phyloP scores from a whole-genome alignment of 352 stramenopile species.

The Pythium phragmitis region DNA sequence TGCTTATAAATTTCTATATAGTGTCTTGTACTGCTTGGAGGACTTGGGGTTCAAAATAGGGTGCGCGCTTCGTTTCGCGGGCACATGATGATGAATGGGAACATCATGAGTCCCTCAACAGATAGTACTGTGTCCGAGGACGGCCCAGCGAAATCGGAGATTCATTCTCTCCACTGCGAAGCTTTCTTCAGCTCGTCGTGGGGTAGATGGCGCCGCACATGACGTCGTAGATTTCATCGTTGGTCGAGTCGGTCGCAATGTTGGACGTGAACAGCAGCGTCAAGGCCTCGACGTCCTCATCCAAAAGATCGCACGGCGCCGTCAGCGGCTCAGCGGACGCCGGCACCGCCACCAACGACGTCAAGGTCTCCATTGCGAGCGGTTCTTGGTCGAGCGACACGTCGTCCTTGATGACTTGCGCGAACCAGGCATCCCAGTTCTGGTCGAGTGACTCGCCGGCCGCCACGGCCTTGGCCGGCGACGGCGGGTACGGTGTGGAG shows the following conservation, averaged over 20 bases:
- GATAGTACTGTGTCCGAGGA: not conserved
- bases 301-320: conserved; percentile 7
- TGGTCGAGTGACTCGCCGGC: conserved; percentile 4
- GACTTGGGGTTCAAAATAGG: conserved; percentile 9
- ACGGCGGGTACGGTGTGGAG: conserved; percentile 11
- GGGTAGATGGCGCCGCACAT: conserved; percentile 13
- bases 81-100: not conserved
- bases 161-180: not conserved
- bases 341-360: not conserved
- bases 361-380: conserved; percentile 2
- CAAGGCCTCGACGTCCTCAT: conserved; percentile 19
- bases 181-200: conserved; percentile 1
- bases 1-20: too few species aligned
- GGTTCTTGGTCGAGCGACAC: conserved; percentile 2
- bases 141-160: not conserved
- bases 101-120: not conserved
- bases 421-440: conserved; percentile 18
- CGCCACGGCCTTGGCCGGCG: not conserved
- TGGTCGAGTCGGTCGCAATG: conserved; percentile 17
- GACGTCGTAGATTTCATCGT: conserved; percentile 21
- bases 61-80: conserved; percentile 1
- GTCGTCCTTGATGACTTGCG: conserved; percentile 11
- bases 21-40: not conserved
- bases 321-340: conserved; percentile 12
- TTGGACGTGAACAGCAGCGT: conserved; percentile 19